Evolutionary conservation across 306 rosid genomes (phyloP).

Genomic region (Prunus kanzakura): DNA sequence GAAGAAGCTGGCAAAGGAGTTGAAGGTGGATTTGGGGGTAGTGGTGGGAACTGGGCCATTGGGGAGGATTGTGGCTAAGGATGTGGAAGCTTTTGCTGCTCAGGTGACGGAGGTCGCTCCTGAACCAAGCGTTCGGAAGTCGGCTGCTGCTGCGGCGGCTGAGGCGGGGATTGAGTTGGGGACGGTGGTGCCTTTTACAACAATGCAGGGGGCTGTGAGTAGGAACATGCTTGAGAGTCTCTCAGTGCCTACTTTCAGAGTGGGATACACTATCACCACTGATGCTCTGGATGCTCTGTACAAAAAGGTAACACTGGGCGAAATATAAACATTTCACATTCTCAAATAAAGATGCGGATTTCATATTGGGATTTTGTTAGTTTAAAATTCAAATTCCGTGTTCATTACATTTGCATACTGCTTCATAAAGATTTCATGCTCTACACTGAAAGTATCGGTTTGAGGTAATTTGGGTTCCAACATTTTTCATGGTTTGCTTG

Average conservation of each 20-base stretch:
- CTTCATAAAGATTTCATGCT: not conserved
- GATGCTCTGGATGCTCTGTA: conserved; percentile 85
- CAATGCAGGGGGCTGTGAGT: conserved; percentile 96
- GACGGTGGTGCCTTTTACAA: conserved; percentile 80
- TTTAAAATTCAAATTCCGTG: not conserved
- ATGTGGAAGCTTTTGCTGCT: conserved; percentile 67
- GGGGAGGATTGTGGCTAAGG: conserved; percentile 94
- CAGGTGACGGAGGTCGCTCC: conserved; percentile 13
- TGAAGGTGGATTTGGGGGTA: conserved; percentile 66
- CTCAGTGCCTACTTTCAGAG: conserved; percentile 82
- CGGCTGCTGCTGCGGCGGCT: not conserved
- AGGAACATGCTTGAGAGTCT: conserved; percentile 90
- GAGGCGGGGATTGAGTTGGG: conserved; percentile 64
- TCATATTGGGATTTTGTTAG: not conserved
- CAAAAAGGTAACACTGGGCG: conserved; percentile 60
- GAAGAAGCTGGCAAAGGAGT: conserved; percentile 86
- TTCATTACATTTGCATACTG: not conserved
- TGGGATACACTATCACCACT: conserved; percentile 83
- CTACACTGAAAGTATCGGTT: not conserved
- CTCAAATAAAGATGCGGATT: not conserved
- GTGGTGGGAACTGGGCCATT: conserved; percentile 75
- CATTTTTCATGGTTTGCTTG: not conserved
- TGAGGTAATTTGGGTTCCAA: not conserved
- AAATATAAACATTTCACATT: not conserved
- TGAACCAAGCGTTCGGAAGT: not conserved